Conservation (phyloP, 1,139 yeast species). For the Protomyces gravidus region DNA sequence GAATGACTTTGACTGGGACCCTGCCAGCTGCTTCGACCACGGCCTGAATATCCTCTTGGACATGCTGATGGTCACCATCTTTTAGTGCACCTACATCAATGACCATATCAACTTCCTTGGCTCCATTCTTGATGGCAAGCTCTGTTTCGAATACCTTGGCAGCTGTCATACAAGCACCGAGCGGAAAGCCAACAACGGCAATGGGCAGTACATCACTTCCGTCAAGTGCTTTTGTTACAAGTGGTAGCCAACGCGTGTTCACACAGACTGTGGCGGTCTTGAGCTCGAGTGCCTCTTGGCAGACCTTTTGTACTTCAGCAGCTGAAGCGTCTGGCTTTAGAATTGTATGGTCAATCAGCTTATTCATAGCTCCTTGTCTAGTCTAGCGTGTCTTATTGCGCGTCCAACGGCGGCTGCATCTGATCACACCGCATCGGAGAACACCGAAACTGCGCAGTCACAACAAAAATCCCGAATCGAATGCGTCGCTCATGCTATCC, state of each 20-base stretch:
- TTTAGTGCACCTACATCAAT: constrained; percentile 2
- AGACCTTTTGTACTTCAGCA: background rate
- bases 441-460: background rate
- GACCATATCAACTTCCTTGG: constrained; percentile 3
- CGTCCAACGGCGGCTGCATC: background rate
- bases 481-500: too few species aligned
- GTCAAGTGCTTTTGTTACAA: background rate
- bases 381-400: background rate
- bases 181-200: constrained; percentile 3
- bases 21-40: background rate
- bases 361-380: background rate
- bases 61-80: background rate
- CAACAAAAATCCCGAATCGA: too few species aligned
- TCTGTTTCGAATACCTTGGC: background rate
- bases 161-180: background rate
- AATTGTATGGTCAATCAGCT: background rate
- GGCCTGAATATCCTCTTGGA: background rate
- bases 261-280: constrained; percentile 2
- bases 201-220: background rate
- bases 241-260: background rate
- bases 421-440: too few species aligned
- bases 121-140: background rate
- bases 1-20: background rate
- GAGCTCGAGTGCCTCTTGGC: background rate
- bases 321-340: constrained; percentile 1